These are phyloP conservation scores for Rhizodiscina lignyota DNA, from an alignment of 495 filamentous ascomycete species.

Conservation along the genomic window DNA sequence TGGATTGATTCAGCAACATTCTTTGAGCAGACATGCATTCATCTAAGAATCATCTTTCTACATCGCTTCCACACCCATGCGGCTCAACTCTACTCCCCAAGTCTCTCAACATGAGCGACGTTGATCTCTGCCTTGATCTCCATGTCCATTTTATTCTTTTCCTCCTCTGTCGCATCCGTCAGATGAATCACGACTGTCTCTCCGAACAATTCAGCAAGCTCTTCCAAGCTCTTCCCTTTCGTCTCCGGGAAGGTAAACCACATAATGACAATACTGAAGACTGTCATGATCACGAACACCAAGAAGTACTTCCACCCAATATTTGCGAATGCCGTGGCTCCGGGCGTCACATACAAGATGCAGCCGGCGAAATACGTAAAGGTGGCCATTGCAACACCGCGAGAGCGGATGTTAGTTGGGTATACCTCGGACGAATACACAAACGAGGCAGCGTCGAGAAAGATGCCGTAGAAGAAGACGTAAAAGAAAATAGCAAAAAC, in stretches of 20 bases:
- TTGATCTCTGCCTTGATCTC: too few species aligned
- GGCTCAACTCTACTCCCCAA: too few species aligned
- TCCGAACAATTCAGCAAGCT: slow-evolving; percentile 13
- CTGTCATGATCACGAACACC: slow-evolving; percentile 13
- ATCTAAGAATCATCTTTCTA: too few species aligned
- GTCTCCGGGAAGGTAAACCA: slow-evolving; percentile 15
- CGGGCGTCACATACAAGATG: slow-evolving; percentile 13
- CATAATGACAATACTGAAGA: slow-evolving; percentile 11
- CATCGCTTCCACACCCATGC: too few species aligned
- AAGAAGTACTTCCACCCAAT: slow-evolving; percentile 13
- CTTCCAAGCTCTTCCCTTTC: slow-evolving; percentile 11
- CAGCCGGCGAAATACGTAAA: slow-evolving; percentile 14
- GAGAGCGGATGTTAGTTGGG: slow-evolving; percentile 15
- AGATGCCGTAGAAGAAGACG: slow-evolving; percentile 12
- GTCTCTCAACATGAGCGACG: too few species aligned
- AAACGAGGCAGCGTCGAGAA: slow-evolving; percentile 16
- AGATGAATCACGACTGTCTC: slow-evolving; percentile 13
- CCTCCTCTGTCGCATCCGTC: slow-evolving; percentile 8
- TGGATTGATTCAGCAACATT: too few species aligned
- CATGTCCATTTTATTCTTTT: slow-evolving; percentile 7
- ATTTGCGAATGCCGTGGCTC: slow-evolving; percentile 10
- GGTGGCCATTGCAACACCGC: slow-evolving; percentile 11
- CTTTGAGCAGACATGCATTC: too few species aligned
- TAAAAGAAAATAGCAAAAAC: slow-evolving; percentile 13
- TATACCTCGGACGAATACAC: slow-evolving; percentile 20